These are phyloP conservation scores for Tremella yokohamensis DNA, from an alignment of 768 basidiomycete species.

Conservation along the genomic window DNA sequence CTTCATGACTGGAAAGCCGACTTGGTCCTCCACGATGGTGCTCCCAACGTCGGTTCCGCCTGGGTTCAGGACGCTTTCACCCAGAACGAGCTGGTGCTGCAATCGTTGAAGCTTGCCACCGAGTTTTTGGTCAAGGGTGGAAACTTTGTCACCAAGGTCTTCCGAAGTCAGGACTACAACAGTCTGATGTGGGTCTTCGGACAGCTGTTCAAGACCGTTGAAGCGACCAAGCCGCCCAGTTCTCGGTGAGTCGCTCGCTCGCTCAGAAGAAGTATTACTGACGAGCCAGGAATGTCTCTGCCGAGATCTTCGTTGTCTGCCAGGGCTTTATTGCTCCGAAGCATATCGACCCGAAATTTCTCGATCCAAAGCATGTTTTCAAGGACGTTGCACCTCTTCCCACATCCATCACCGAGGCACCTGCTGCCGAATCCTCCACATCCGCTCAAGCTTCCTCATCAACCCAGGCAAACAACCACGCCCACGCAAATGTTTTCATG, in stretches of 20 bases:
- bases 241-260: conserved; percentile 65
- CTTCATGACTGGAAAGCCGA: conserved; percentile 99
- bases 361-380: conserved; percentile 96
- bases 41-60: conserved; percentile 97
- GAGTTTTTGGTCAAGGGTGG: conserved; percentile 91
- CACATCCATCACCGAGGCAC: conserved; percentile 31
- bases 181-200: conserved; percentile 98
- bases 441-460: conserved; percentile 46
- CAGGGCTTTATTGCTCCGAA: conserved; percentile 90
- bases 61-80: conserved; percentile 99
- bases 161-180: conserved; percentile 97
- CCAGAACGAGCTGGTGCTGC: conserved; percentile 93
- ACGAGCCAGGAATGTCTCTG: conserved; percentile 80
- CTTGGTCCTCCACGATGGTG: conserved; percentile 96
- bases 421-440: conserved; percentile 23
- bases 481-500: conserved; percentile 78
- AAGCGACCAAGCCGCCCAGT: conserved; percentile 97
- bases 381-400: conserved; percentile 60
- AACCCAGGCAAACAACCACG: conserved; percentile 65
- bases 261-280: not conserved
- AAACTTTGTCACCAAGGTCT: conserved; percentile 96
- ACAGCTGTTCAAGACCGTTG: conserved; percentile 91
- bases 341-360: conserved; percentile 94
- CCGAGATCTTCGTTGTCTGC: conserved; percentile 99
- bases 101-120: conserved; percentile 89